Conservation (phyloP, 2,329 filamentous ascomycete genomes). For the Diaporthe sp. region DNA sequence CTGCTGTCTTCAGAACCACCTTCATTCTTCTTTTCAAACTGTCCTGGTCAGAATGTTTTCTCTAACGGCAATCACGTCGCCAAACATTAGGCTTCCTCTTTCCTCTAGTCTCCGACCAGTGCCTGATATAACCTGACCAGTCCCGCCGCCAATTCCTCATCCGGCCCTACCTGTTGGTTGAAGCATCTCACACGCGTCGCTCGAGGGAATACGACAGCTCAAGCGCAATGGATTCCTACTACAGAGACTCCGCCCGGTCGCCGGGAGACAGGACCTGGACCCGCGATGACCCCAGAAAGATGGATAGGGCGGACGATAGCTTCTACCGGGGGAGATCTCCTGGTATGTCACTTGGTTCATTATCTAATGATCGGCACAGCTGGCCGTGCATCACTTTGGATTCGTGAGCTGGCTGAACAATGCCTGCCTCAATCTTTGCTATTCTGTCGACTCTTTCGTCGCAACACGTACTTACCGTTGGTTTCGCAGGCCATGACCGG, state of each 20-base stretch:
- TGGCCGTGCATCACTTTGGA: neutral
- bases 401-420: constrained; percentile 5
- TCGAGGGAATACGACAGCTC: constrained; percentile 35
- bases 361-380: neutral
- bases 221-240: constrained; percentile 68
- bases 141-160: constrained; percentile 40
- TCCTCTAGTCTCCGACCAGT: constrained; percentile 45
- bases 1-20: constrained; percentile 34
- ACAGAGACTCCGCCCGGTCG: constrained; percentile 68
- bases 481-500: constrained; percentile 67
- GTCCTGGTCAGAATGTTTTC: constrained; percentile 58
- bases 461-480: constrained; percentile 45
- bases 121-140: constrained; percentile 48
- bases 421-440: neutral
- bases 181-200: neutral
- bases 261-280: constrained; percentile 67
- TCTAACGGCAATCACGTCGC: constrained; percentile 70
- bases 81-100: constrained; percentile 61
- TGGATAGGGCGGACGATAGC: constrained; percentile 67
- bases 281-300: constrained; percentile 68
- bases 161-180: constrained; percentile 1
- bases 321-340: constrained; percentile 79
- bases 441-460: neutral
- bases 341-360: constrained; percentile 65
- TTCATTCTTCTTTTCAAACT: constrained; percentile 42